Evolutionary conservation across 495 filamentous ascomycete species (phyloP).

Genomic region (Pseudomonodictys pantanalensis): DNA sequence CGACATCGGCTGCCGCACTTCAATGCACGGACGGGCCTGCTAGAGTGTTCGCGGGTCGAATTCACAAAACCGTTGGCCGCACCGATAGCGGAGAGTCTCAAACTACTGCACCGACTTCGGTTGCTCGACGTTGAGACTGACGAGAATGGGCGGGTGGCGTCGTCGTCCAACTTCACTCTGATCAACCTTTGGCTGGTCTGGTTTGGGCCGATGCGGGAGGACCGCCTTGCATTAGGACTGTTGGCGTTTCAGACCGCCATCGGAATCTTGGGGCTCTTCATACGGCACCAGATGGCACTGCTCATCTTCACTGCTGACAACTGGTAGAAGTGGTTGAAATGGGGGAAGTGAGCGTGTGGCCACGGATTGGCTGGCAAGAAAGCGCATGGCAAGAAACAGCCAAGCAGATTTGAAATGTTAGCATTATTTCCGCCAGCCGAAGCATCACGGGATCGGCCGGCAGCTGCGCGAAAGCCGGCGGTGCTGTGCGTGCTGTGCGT

Average conservation of each 20-base stretch:
- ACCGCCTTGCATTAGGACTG: constrained; percentile 73
- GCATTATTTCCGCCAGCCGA: not conserved
- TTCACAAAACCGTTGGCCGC: constrained; percentile 71
- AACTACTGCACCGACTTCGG: constrained; percentile 60
- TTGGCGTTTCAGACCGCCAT: constrained; percentile 67
- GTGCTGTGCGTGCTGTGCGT: not conserved
- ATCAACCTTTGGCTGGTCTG: constrained; percentile 95
- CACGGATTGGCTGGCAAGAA: no score
- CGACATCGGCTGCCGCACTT: constrained; percentile 87
- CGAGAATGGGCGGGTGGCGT: constrained; percentile 64
- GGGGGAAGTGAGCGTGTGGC: not conserved
- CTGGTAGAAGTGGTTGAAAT: constrained; percentile 22
- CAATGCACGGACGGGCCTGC: constrained; percentile 73
- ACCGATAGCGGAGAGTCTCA: constrained; percentile 58
- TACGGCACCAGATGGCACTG: constrained; percentile 79
- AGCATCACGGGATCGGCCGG: constrained; percentile 8
- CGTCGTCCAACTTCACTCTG: constrained; percentile 88
- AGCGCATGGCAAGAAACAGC: no score
- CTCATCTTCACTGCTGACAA: constrained; percentile 88
- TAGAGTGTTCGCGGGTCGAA: constrained; percentile 79
- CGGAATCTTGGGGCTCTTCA: constrained; percentile 78
- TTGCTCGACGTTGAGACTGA: constrained; percentile 65
- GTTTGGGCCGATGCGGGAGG: constrained; percentile 88
- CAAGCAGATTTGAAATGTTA: no score
- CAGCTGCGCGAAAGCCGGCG: not conserved